Conservation (phyloP, 495 filamentous ascomycete species). For the Aspergillus coremiiformis region DNA sequence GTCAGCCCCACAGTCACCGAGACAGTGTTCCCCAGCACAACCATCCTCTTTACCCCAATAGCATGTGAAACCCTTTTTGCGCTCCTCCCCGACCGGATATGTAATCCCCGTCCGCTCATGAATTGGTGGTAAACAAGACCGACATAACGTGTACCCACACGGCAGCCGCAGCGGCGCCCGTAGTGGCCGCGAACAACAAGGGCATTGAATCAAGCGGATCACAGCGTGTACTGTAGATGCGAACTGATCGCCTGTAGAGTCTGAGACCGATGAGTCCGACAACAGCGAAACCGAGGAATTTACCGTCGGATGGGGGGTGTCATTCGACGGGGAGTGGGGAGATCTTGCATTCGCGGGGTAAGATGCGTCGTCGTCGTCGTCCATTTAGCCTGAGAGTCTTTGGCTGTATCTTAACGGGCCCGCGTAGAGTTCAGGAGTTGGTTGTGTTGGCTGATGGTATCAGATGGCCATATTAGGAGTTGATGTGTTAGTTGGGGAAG, state of each 20-base stretch:
- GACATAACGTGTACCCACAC: conserved; percentile 75
- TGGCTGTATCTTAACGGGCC: neutral
- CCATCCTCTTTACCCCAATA: conserved; percentile 43
- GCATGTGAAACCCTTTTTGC: conserved; percentile 63
- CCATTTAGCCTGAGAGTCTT: neutral
- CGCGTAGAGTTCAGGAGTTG: neutral
- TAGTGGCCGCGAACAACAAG: conserved; percentile 62
- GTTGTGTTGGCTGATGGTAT: no score
- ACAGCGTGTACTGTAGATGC: conserved; percentile 34
- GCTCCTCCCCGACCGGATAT: conserved; percentile 58
- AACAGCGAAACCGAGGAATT: neutral
- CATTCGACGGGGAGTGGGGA: neutral
- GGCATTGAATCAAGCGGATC: conserved; percentile 67
- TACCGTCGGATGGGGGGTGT: neutral
- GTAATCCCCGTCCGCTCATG: conserved; percentile 59
- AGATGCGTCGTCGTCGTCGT: neutral
- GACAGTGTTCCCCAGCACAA: conserved; percentile 64
- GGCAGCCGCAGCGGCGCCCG: conserved; percentile 66
- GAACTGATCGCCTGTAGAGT: neutral
- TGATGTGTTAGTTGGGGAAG: neutral
- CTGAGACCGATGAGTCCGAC: neutral
- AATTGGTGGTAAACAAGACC: conserved; percentile 60
- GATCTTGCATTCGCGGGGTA: neutral
- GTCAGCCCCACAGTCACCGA: conserved; percentile 68
- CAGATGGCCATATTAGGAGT: neutral